Evolutionary conservation across 768 basidiomycete species (phyloP).

Genomic region (Macrolepiota dolichaula): DNA sequence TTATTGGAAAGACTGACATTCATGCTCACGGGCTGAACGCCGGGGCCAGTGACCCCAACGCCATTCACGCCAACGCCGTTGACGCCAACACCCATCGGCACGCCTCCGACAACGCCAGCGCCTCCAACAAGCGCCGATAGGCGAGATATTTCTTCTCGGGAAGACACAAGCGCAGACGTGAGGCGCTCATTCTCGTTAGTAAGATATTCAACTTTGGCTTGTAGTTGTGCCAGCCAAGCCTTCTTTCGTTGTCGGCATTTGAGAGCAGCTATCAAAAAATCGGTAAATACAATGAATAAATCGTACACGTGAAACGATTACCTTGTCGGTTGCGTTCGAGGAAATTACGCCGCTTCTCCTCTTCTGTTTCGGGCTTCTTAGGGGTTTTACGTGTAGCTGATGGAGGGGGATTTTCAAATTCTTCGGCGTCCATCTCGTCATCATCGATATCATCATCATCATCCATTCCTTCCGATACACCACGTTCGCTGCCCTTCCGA

Average conservation of each 20-base stretch:
- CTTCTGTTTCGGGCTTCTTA: constrained; percentile 94
- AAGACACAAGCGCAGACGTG: constrained; percentile 77
- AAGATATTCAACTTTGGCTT: constrained; percentile 90
- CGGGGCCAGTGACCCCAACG: constrained; percentile 25
- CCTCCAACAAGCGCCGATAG: constrained; percentile 70
- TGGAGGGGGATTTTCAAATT: constrained; percentile 24
- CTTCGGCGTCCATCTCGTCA: constrained; percentile 38
- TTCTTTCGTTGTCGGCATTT: constrained; percentile 99
- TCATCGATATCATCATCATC: constrained; percentile 37
- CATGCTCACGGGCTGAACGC: constrained; percentile 43
- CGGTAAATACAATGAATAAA: neutral
- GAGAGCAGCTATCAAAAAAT: constrained; percentile 67
- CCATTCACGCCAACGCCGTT: constrained; percentile 17
- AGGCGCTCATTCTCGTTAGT: constrained; percentile 94
- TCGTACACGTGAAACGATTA: constrained; percentile 26
- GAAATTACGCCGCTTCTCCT: constrained; percentile 96
- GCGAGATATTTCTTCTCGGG: constrained; percentile 89
- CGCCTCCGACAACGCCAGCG: constrained; percentile 47
- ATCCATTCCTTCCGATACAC: constrained; percentile 30
- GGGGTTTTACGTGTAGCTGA: constrained; percentile 17
- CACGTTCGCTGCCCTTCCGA: constrained; percentile 30
- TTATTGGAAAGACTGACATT: constrained; percentile 35
- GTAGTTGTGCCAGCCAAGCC: constrained; percentile 91
- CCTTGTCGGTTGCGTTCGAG: constrained; percentile 97
- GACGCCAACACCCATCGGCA: constrained; percentile 23